These are phyloP conservation scores for Cryphonectria carpinicola DNA, from an alignment of 2,329 filamentous ascomycete genomes.

Conservation along the genomic window DNA sequence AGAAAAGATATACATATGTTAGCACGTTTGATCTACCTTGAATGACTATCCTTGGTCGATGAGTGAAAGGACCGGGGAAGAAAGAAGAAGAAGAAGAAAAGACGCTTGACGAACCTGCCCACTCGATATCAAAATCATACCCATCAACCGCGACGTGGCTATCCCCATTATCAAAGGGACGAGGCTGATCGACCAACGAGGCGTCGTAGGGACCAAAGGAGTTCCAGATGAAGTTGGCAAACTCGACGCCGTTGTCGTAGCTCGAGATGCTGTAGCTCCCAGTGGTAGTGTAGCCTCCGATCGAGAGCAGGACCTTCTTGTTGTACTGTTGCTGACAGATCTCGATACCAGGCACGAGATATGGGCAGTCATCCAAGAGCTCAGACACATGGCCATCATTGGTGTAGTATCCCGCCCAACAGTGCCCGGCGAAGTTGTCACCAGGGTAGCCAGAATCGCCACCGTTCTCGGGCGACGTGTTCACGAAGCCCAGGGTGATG, in stretches of 20 bases:
- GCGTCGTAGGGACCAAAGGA: constrained; percentile 42
- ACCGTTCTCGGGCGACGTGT: constrained; percentile 44
- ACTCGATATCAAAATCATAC: constrained; percentile 56
- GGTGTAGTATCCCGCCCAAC: constrained; percentile 38
- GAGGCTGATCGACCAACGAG: constrained; percentile 34
- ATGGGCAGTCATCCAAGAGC: constrained; percentile 40
- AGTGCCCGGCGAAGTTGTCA: constrained; percentile 45
- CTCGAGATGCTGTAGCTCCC: constrained; percentile 41
- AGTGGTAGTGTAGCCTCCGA: constrained; percentile 54
- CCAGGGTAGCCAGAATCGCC: constrained; percentile 39
- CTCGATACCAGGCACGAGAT: constrained; percentile 40
- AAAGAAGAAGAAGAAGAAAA: no score
- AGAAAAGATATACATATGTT: constrained; percentile 4
- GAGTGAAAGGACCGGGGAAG: no score
- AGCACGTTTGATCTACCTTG: not conserved
- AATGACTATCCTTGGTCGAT: not conserved
- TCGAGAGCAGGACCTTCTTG: constrained; percentile 67
- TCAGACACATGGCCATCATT: constrained; percentile 35
- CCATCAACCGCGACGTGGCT: constrained; percentile 51
- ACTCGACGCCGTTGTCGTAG: constrained; percentile 36
- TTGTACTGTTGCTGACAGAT: constrained; percentile 56
- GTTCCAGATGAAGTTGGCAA: constrained; percentile 44
- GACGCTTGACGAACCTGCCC: constrained; percentile 31
- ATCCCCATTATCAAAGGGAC: constrained; percentile 47
- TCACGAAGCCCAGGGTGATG: constrained; percentile 46